Evolutionary conservation across 2,329 filamentous ascomycete genomes (phyloP).

Genomic region (Aspergillus thermomutatus): DNA sequence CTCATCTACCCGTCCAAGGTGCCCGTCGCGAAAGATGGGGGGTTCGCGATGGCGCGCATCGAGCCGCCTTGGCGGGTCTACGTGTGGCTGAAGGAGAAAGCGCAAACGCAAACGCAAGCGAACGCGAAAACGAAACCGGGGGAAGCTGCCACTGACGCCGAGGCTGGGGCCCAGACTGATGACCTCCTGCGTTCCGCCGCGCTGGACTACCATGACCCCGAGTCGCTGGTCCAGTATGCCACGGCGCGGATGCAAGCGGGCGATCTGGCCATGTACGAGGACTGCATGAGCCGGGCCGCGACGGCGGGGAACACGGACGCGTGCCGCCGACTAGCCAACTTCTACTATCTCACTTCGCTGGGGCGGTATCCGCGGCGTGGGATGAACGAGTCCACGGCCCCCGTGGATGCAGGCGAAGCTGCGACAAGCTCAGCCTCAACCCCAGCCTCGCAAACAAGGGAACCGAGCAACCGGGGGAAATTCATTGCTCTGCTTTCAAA

Average conservation of each 20-base stretch:
- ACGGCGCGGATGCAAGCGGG: constrained; percentile 19
- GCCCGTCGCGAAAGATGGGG: neutral
- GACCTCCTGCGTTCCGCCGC: constrained; percentile 23
- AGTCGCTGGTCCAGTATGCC: constrained; percentile 26
- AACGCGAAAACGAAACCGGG: constrained; percentile 1
- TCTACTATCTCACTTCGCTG: constrained; percentile 33
- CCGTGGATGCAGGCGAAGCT: neutral
- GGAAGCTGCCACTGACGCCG: constrained; percentile 12
- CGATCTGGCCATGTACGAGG: constrained; percentile 30
- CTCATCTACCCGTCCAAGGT: constrained; percentile 16
- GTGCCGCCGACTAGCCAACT: constrained; percentile 33
- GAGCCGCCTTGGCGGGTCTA: constrained; percentile 30
- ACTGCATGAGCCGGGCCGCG: constrained; percentile 34
- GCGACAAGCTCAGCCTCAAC: neutral
- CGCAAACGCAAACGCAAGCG: too few relatives aligned
- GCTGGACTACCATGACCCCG: constrained; percentile 28
- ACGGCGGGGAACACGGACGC: constrained; percentile 25
- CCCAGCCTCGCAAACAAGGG: neutral
- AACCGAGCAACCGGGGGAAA: neutral
- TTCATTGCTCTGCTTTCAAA: neutral
- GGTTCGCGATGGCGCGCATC: constrained; percentile 4
- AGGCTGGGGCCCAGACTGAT: constrained; percentile 2
- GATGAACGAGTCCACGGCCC: constrained; percentile 3
- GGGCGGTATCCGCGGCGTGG: constrained; percentile 23
- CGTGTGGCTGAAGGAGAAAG: constrained; percentile 14